Evolutionary conservation across 2,329 filamentous ascomycete genomes (phyloP).

Genomic region (Mycosphaerella arachidis): DNA sequence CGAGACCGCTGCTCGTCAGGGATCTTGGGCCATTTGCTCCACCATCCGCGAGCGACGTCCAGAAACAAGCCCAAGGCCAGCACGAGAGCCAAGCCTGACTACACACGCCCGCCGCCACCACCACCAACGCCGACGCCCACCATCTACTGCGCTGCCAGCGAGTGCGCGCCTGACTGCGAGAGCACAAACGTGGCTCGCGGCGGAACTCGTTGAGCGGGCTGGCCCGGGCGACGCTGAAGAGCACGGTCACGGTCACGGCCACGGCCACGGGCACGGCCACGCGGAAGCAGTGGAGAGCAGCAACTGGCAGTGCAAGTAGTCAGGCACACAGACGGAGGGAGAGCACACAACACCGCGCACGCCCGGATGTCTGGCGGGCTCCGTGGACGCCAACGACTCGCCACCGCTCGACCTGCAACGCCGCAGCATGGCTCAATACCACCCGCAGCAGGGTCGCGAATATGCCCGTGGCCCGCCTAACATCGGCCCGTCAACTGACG

Average conservation of each 20-base stretch:
- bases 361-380: slow-evolving; percentile 20
- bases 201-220: not conserved
- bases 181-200: not conserved
- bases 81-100: no score
- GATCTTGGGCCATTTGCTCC: not conserved
- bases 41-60: not conserved
- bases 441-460: slow-evolving; percentile 58
- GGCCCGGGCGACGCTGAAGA: not conserved
- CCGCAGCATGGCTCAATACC: slow-evolving; percentile 58
- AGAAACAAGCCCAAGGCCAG: not conserved
- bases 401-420: not conserved
- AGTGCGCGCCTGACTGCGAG: not conserved
- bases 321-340: not conserved
- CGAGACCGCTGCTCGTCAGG: not conserved
- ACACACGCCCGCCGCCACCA: not conserved
- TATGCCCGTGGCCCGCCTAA: slow-evolving; percentile 40
- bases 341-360: not conserved
- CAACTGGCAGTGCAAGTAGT: not conserved
- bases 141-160: not conserved
- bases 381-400: slow-evolving; percentile 10
- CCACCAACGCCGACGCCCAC: not conserved
- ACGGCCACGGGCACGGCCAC: not conserved
- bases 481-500: slow-evolving; percentile 51
- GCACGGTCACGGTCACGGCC: not conserved
- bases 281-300: not conserved